These are phyloP conservation scores for Chrysoporthe deuterocubensis DNA, from an alignment of 2,329 filamentous ascomycete species.

Conservation along the genomic window DNA sequence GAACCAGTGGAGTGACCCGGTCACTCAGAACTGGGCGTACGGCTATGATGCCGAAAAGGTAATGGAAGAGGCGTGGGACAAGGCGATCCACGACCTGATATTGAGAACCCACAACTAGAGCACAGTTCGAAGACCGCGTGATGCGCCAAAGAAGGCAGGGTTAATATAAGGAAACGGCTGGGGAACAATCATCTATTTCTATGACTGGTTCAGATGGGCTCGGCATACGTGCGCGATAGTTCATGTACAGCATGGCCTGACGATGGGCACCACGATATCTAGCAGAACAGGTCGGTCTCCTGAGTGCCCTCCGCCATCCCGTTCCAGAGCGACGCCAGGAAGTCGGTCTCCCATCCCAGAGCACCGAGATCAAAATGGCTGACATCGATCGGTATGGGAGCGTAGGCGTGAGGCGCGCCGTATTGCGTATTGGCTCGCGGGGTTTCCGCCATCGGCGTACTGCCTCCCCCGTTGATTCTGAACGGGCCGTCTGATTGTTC, in stretches of 20 bases:
- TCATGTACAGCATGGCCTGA: neutral
- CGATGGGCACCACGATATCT: neutral
- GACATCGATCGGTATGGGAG: slow-evolving; percentile 21
- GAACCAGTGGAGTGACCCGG: slow-evolving; percentile 54
- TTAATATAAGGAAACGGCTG: neutral
- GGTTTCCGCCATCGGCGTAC: neutral
- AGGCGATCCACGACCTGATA: slow-evolving; percentile 12
- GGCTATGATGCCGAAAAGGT: slow-evolving; percentile 50
- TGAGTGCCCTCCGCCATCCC: slow-evolving; percentile 12
- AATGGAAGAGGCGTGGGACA: slow-evolving; percentile 39
- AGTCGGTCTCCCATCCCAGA: slow-evolving; percentile 23
- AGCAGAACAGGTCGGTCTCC: slow-evolving; percentile 25
- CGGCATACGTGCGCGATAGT: neutral
- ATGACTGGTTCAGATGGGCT: neutral
- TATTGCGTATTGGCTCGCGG: slow-evolving; percentile 4
- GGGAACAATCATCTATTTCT: neutral
- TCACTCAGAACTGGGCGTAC: slow-evolving; percentile 52
- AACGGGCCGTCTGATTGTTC: slow-evolving; percentile 9
- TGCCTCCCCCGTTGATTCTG: neutral
- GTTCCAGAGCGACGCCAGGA: slow-evolving; percentile 16
- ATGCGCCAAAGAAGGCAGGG: too few relatives aligned
- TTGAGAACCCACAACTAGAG: neutral
- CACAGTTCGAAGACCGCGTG: neutral
- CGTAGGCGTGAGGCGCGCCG: slow-evolving; percentile 12
- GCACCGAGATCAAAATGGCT: slow-evolving; percentile 23